phyloP scores from a whole-genome alignment of 202 grass and related monocot species.

The Elaeis oleifera region DNA sequence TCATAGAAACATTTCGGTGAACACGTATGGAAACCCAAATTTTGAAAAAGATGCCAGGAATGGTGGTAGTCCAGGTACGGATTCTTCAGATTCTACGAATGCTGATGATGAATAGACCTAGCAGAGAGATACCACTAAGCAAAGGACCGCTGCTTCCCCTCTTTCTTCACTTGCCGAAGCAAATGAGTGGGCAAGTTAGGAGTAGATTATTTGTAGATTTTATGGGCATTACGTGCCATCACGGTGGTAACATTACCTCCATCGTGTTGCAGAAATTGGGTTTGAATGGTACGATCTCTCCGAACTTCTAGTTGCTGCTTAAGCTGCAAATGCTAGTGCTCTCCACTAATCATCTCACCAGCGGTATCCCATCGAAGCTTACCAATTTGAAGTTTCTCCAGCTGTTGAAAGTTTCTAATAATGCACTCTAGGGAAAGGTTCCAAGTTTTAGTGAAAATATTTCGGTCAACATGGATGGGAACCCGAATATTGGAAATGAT shows the following conservation, averaged over 20 bases:
- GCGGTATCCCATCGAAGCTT: not conserved
- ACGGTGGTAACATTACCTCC: not conserved
- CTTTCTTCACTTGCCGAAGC: no score
- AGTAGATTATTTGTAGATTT: no score
- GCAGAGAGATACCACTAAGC: no score
- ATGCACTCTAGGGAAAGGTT: conserved; percentile 26
- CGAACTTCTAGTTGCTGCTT: conserved; percentile 22
- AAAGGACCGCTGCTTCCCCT: no score
- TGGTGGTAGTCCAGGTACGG: not conserved
- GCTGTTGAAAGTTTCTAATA: conserved; percentile 34
- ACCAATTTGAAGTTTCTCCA: conserved; percentile 8
- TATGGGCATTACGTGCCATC: no score
- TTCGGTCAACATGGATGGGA: not conserved
- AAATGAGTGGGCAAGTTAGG: no score
- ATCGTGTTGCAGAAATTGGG: conserved; percentile 24
- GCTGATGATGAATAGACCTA: not conserved
- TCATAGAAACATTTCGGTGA: conserved; percentile 14
- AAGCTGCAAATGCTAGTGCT: conserved; percentile 18
- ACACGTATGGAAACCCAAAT: not conserved
- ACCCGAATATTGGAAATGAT: conserved; percentile 10
- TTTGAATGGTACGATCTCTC: conserved; percentile 27
- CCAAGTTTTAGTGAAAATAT: conserved; percentile 15
- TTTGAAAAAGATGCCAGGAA: not conserved
- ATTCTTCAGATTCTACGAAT: not conserved
- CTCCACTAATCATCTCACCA: conserved; percentile 28